Evolutionary conservation across 2,329 filamentous ascomycete genomes (phyloP).

Genomic region (Laburnicola sp.): DNA sequence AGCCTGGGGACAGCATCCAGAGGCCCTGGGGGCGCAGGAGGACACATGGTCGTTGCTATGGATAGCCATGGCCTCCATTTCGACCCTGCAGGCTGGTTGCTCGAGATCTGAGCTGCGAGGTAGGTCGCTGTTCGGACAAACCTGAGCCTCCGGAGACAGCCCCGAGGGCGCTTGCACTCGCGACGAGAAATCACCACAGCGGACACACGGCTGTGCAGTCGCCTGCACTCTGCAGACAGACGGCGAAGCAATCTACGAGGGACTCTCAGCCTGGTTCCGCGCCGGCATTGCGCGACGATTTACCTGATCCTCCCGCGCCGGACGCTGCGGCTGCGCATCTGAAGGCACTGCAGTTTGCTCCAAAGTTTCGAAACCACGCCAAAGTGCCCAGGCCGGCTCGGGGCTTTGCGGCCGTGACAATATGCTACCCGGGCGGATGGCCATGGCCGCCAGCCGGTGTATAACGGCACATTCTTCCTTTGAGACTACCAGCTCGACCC

Average conservation of each 20-base stretch:
- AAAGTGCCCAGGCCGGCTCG: background rate
- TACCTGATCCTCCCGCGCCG: conserved; percentile 5
- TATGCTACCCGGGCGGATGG: conserved; percentile 3
- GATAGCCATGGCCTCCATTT: conserved; percentile 2
- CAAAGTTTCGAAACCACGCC: background rate
- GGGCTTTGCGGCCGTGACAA: background rate
- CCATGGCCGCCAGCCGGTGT: background rate
- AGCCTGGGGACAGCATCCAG: conserved; percentile 14
- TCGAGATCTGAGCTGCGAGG: conserved; percentile 10
- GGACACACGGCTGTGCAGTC: background rate
- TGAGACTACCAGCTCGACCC: background rate
- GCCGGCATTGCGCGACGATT: conserved; percentile 3
- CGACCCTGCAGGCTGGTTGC: conserved; percentile 16
- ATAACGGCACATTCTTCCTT: background rate
- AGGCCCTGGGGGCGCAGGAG: conserved; percentile 7
- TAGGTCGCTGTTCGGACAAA: conserved; percentile 36
- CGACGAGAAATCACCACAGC: conserved; percentile 10
- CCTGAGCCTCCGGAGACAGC: conserved; percentile 25
- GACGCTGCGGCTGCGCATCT: background rate
- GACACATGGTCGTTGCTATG: conserved; percentile 20
- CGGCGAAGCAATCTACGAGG: no score
- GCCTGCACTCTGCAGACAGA: background rate
- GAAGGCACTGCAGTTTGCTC: background rate
- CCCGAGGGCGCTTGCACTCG: conserved; percentile 20
- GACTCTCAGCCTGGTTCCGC: background rate